These are phyloP conservation scores for Thelonectria olida DNA, from an alignment of 2,329 filamentous ascomycete genomes.

Conservation along the genomic window DNA sequence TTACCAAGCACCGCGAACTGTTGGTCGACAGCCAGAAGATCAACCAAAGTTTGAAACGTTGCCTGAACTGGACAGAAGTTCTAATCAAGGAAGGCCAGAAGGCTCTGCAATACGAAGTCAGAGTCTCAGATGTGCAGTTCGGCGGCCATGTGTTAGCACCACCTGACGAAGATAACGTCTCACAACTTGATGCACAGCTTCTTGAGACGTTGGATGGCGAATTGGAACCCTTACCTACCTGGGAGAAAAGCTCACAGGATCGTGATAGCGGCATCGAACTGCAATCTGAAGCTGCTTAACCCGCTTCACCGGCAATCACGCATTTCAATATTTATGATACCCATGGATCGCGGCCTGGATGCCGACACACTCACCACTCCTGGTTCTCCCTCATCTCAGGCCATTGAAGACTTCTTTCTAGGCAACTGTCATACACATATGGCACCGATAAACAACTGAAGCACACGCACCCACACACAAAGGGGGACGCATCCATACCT, in stretches of 20 bases:
- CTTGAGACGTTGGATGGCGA: slow-evolving; percentile 22
- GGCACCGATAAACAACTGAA: slow-evolving; percentile 14
- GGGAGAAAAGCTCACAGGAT: slow-evolving; percentile 55
- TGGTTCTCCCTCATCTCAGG: slow-evolving; percentile 1
- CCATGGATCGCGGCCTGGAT: slow-evolving; percentile 21
- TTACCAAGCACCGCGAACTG: slow-evolving; percentile 88
- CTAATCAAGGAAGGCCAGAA: slow-evolving; percentile 89
- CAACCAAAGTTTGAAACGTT: slow-evolving; percentile 92
- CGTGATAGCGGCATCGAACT: slow-evolving; percentile 64
- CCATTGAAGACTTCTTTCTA: too few species aligned
- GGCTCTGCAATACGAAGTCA: slow-evolving; percentile 84
- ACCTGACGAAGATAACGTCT: slow-evolving; percentile 67
- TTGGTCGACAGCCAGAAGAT: slow-evolving; percentile 92
- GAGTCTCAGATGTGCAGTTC: slow-evolving; percentile 80
- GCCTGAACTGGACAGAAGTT: slow-evolving; percentile 88
- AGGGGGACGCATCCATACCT: slow-evolving; percentile 32
- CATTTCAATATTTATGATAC: not conserved
- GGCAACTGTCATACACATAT: too few species aligned
- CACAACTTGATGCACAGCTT: slow-evolving; percentile 36
- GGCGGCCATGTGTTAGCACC: slow-evolving; percentile 80
- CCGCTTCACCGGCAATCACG: not conserved
- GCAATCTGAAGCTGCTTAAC: slow-evolving; percentile 49
- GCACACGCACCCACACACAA: slow-evolving; percentile 22
- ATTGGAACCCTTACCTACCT: slow-evolving; percentile 39
- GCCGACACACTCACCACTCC: slow-evolving; percentile 25